Conservation (phyloP, 768 basidiomycete genomes). For the Boletus vermiculosoides region DNA sequence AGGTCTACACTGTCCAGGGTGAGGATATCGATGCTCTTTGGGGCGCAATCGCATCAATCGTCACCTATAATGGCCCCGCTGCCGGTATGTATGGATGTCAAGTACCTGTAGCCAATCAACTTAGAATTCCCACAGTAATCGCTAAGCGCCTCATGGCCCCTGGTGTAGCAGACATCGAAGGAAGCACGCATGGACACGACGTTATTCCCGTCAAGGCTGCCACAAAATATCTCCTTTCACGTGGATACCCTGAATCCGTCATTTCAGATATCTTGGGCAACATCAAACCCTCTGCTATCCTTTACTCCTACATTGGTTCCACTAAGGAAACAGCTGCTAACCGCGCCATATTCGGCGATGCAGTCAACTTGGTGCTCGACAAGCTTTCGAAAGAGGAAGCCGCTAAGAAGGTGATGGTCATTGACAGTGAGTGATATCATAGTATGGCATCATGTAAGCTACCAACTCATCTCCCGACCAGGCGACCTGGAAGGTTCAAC, state of each 20-base stretch:
- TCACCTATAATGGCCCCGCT: constrained; percentile 70
- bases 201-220: constrained; percentile 83
- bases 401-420: constrained; percentile 78
- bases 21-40: constrained; percentile 81
- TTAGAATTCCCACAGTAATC: constrained; percentile 47
- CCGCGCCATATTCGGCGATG: constrained; percentile 82
- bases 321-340: constrained; percentile 77
- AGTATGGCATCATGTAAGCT: not conserved
- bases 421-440: constrained; percentile 61
- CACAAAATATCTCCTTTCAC: constrained; percentile 64
- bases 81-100: constrained; percentile 48
- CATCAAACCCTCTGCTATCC: constrained; percentile 57
- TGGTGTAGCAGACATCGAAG: constrained; percentile 73
- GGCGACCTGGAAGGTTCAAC: constrained; percentile 89
- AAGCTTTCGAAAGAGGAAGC: constrained; percentile 73
- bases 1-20: constrained; percentile 69
- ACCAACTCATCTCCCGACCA: constrained; percentile 23
- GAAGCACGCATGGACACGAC: constrained; percentile 78
- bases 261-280: constrained; percentile 54
- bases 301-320: constrained; percentile 67
- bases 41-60: constrained; percentile 54
- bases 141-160: constrained; percentile 69
- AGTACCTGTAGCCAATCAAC: not conserved
- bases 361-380: constrained; percentile 77
- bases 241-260: constrained; percentile 53